These are phyloP conservation scores for Cyberlindnera misumaiensis DNA, from an alignment of 805 yeast species.

Conservation along the genomic window DNA sequence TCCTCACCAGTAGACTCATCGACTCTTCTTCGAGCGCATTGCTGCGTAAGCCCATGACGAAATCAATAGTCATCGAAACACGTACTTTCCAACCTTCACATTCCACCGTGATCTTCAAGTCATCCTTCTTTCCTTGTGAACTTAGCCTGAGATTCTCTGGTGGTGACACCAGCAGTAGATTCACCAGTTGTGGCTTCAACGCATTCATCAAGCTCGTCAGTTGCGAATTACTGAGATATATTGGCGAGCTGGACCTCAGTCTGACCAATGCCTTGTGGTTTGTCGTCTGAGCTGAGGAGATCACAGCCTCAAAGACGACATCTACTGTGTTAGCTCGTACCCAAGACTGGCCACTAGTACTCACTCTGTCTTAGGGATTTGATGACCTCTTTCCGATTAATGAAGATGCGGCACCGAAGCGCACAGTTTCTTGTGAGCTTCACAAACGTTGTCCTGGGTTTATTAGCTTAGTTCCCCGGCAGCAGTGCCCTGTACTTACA, in stretches of 20 bases:
- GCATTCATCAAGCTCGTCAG: slow-evolving; percentile 8
- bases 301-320: slow-evolving; percentile 15
- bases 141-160: slow-evolving; percentile 10
- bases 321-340: slow-evolving; percentile 3
- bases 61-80: slow-evolving; percentile 7
- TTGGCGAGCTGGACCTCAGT: slow-evolving; percentile 8
- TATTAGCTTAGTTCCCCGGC: background rate
- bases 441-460: slow-evolving; percentile 12
- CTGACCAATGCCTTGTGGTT: slow-evolving; percentile 15
- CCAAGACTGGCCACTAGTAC: background rate
- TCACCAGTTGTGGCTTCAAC: slow-evolving; percentile 10
- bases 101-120: slow-evolving; percentile 6
- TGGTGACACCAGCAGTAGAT: slow-evolving; percentile 9
- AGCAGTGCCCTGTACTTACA: slow-evolving; percentile 5
- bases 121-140: slow-evolving; percentile 7
- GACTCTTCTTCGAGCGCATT: slow-evolving; percentile 3
- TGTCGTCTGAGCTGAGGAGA: slow-evolving; percentile 14
- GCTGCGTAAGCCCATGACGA: slow-evolving; percentile 6
- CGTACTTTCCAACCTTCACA: slow-evolving; percentile 16
- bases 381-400: slow-evolving; percentile 12
- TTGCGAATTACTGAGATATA: slow-evolving; percentile 19
- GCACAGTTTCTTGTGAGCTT: slow-evolving; percentile 6
- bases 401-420: slow-evolving; percentile 14
- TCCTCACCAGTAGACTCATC: slow-evolving; percentile 10
- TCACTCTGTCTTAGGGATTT: slow-evolving; percentile 7